Evolutionary conservation across 2,329 filamentous ascomycete genomes (phyloP), one percentile per base, ranked within the genome.

Genomic region (Sarocladium oryzae): DNA sequence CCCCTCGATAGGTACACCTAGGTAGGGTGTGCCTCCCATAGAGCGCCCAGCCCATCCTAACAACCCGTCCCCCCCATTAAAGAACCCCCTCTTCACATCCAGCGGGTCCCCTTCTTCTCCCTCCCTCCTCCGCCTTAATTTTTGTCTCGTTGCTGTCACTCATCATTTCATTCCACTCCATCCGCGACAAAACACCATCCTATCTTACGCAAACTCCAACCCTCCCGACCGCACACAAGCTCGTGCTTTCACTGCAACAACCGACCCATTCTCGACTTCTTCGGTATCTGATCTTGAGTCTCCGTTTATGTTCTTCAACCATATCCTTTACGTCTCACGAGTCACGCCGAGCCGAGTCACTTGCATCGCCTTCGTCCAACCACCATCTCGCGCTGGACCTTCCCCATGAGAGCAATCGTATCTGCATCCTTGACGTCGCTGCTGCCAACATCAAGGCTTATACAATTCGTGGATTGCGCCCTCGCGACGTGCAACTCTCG

Each of bases 121-220:
- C 43, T 48, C 43, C 20, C 28, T 15, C 26, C 43, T 48, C 43
- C 43, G 28, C 40, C 43, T 30, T 32, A 32, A 48, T 48, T 33
- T 33, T 48, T 48, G 43, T 48, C 26, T 26, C 26, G 43, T 23
- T 48, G 13, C 43, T 23, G 43, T 48, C 43, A 23, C 43, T 33
- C 43, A 32, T 48, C 43, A 48, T 48, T 48, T 48, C 43, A 20
- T n/a, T 23, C 26, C 26, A 28, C 5, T 8, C n/a, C 21, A 16
- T 16, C 26, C 16, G 16, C 15, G 16, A 7, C 37, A 6, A 23
- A 20, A 7, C 9, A 36, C 8, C 13, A 36, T 10, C 33, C 33
- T 7, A 36, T n/a, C 6, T 5, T 8, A 36, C 15, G 6, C 33
- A 36, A 40, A 13, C 16, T 40, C 21, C 16, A 40, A n/a, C 33